A percentile compares a stretch with the other conserved stretches of the same genome.
These are phyloP conservation scores for Trichoderma atrobrunneum DNA, from an alignment of 2,329 filamentous ascomycete genomes.

Conservation along the genomic window DNA sequence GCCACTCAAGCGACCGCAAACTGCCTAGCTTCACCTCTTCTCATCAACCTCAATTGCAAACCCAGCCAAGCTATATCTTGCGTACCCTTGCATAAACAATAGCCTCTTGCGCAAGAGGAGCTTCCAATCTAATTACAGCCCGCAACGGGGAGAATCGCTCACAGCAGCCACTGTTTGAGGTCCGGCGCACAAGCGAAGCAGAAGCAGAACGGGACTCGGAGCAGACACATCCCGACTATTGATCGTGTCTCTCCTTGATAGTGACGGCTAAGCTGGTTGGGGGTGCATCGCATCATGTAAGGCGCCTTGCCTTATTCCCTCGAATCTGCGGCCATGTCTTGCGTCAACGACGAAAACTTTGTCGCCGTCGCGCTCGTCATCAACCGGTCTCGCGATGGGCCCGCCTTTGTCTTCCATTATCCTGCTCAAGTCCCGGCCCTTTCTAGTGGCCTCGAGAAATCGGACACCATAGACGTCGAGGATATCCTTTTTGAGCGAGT, in stretches of 20 bases:
- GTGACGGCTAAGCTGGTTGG: neutral
- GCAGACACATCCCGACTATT: neutral
- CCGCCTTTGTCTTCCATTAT: slow-evolving; percentile 83
- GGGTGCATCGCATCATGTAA: slow-evolving; percentile 10
- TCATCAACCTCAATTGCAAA: neutral
- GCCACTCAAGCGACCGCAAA: neutral
- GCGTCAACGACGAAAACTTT: slow-evolving; percentile 54
- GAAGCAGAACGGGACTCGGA: neutral
- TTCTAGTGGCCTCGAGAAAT: slow-evolving; percentile 34
- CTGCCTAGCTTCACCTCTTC: neutral
- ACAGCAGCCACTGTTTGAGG: neutral
- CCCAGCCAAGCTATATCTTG: neutral
- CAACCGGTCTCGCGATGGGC: slow-evolving; percentile 71
- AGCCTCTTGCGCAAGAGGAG: neutral
- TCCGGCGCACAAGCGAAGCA: neutral
- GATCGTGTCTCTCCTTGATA: neutral
- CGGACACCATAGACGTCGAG: slow-evolving; percentile 44
- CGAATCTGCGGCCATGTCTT: slow-evolving; percentile 41
- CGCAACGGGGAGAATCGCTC: neutral
- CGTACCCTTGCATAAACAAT: neutral
- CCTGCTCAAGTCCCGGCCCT: slow-evolving; percentile 56
- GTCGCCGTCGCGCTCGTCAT: slow-evolving; percentile 73
- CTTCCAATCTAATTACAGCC: neutral
- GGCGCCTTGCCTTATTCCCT: neutral
- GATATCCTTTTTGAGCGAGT: slow-evolving; percentile 50